Base-by-base conservation (phyloP, 1,284 basidiomycete species). In the Ganoderma multipileum region DNA sequence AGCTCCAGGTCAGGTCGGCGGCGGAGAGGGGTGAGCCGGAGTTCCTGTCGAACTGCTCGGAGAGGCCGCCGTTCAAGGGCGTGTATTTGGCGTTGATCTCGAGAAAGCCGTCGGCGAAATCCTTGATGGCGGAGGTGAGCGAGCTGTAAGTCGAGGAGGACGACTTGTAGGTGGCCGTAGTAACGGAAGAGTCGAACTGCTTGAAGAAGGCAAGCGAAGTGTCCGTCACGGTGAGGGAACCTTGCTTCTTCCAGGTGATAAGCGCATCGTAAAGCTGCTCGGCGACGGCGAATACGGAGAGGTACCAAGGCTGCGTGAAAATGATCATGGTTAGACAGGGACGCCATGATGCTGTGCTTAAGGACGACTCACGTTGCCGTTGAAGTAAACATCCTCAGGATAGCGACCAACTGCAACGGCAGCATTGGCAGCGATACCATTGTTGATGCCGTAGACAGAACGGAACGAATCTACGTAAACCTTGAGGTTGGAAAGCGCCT, bases 401-500 rank as follows among this genome's bases (percentile, higher is more conserved):
- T 90, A 90, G 33, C 88, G 80, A 23, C 88, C 89, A 6, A 85
- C 83, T 1, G 87, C 84, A 38, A 86, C 82, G 28, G 86, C 83
- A 5, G 76, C 76, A 55, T 78, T 79, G 28, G 83, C 75, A 9
- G 81, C 72, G 63, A 84, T 81, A 26, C 82, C 85, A 65, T 68
- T 76, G 79, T 89, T 89, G 78, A 89, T 79, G 23, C 76, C 7
- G 70, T 89, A 89, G 58, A 88, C 77, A 26, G 78, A 74, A 28
- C 87, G 81, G 83, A 89, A 89, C 0, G 85, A 80, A 70, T 89
- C 84, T 64, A 87, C 83, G 68, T 86, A 87, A 12, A 82, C 81
- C 72, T 85, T 84, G 59, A 87, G 79, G 72, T 84, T 89, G 0
- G 87, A 82, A 50, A 89, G 81, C 1, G 88, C 87, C 71, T 81